A percentile compares a stretch with the other conserved stretches of the same genome.
phyloP scores from a whole-genome alignment of 768 basidiomycete genomes.

The Trametes maxima region DNA sequence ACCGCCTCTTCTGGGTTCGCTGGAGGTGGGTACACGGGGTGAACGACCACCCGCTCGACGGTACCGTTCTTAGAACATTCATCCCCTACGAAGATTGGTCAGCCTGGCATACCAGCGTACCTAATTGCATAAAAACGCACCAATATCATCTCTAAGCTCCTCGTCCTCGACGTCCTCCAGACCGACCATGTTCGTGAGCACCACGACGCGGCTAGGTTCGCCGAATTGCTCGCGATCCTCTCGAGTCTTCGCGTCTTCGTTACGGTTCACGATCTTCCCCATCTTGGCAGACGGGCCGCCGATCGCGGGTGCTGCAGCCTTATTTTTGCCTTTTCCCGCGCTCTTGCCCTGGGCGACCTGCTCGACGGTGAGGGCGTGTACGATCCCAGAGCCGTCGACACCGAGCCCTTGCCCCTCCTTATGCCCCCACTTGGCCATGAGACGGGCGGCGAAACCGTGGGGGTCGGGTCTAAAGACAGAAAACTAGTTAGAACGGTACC shows the following conservation, averaged over 20 bases:
- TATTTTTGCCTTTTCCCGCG: constrained; percentile 41
- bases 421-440: constrained; percentile 98
- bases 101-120: not conserved
- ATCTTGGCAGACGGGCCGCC: constrained; percentile 52
- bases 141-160: constrained; percentile 86
- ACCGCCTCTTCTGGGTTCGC: constrained; percentile 76
- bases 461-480: constrained; percentile 53
- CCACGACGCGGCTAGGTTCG: constrained; percentile 86
- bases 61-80: constrained; percentile 91
- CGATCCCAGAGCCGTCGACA: constrained; percentile 79
- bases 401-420: constrained; percentile 94
- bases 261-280: constrained; percentile 90
- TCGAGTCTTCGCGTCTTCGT: constrained; percentile 76
- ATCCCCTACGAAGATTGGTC: constrained; percentile 54
- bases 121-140: constrained; percentile 41
- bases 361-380: constrained; percentile 86
- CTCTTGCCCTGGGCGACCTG: constrained; percentile 48
- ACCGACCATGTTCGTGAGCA: constrained; percentile 89
- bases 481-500: not conserved
- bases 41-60: constrained; percentile 88
- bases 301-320: not conserved
- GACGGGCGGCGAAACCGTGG: constrained; percentile 75
- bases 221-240: constrained; percentile 85
- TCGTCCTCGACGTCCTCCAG: constrained; percentile 83
- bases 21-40: constrained; percentile 70